Percentiles rank a stretch among this genome's conserved stretches.
These are phyloP conservation scores for Dendrothele bispora DNA, from an alignment of 768 basidiomycete genomes.

Conservation along the genomic window DNA sequence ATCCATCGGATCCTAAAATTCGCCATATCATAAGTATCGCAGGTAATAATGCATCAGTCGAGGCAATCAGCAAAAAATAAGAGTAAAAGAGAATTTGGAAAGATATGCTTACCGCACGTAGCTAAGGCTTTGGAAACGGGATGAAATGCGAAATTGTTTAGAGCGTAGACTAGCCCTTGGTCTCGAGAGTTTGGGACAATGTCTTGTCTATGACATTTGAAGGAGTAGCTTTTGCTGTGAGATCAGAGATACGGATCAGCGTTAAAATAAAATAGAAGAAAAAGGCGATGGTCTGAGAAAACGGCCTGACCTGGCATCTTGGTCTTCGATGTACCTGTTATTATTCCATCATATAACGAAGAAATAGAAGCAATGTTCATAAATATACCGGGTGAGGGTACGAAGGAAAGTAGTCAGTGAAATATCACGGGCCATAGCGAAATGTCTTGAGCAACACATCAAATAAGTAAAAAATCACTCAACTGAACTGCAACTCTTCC, in stretches of 20 bases:
- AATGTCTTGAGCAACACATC: background rate
- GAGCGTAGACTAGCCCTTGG: conserved; percentile 72
- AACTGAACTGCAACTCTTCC: conserved; percentile 97
- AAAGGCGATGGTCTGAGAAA: no score
- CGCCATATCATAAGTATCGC: no score
- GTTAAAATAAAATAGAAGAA: no score
- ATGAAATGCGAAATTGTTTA: conserved; percentile 87
- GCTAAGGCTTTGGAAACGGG: conserved; percentile 83
- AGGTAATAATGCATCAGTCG: background rate
- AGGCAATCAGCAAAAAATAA: conserved; percentile 19
- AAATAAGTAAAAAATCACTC: background rate
- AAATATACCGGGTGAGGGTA: no score
- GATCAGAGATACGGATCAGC: no score
- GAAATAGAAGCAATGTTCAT: background rate
- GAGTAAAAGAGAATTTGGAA: no score
- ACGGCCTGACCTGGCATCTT: conserved; percentile 59
- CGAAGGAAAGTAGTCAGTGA: no score
- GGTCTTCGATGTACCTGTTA: conserved; percentile 80
- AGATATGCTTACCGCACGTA: conserved; percentile 70
- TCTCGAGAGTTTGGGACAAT: conserved; percentile 55
- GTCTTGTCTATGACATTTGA: conserved; percentile 78
- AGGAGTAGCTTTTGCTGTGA: conserved; percentile 81
- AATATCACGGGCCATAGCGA: no score
- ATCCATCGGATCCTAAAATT: conserved; percentile 80
- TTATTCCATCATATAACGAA: background rate